Evolutionary conservation across 371 early-diverging fungal species (phyloP).

Genomic region (Apophysomyces ossiformis): DNA sequence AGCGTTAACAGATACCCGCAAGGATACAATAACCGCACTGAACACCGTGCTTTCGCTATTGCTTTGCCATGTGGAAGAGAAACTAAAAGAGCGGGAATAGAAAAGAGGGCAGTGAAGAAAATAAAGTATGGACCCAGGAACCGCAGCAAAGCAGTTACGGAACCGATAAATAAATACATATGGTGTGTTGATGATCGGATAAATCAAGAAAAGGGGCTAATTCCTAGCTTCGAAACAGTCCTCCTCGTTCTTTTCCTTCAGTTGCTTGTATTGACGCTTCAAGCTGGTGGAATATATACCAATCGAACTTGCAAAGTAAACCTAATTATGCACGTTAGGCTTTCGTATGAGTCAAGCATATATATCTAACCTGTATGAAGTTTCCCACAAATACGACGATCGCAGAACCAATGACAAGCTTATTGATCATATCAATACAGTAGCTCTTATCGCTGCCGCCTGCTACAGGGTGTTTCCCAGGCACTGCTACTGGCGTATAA

Average conservation of each 20-base stretch:
- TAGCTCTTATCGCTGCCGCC: conserved; percentile 40
- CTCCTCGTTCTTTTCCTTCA: conserved; percentile 10
- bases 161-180: neutral
- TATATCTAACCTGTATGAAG: conserved; percentile 37
- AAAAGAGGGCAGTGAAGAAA: too few species aligned
- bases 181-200: neutral
- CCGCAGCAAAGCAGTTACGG: neutral
- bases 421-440: conserved; percentile 31
- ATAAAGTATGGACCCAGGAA: too few species aligned
- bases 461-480: conserved; percentile 35
- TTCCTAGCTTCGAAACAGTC: neutral
- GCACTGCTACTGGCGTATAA: conserved; percentile 32
- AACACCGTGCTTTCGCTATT: too few species aligned
- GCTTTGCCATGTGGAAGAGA: too few species aligned
- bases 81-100: too few species aligned
- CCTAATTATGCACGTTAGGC: conserved; percentile 6
- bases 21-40: too few species aligned
- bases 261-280: conserved; percentile 22
- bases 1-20: too few species aligned
- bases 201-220: neutral
- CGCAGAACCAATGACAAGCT: conserved; percentile 34
- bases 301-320: conserved; percentile 23
- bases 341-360: neutral
- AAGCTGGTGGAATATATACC: conserved; percentile 22
- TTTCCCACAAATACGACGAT: conserved; percentile 36